Percentiles rank a stretch among this genome's conserved stretches.
phyloP scores from a whole-genome alignment of 2,329 filamentous ascomycete species.

The Exophiala phaeomuriformis region DNA sequence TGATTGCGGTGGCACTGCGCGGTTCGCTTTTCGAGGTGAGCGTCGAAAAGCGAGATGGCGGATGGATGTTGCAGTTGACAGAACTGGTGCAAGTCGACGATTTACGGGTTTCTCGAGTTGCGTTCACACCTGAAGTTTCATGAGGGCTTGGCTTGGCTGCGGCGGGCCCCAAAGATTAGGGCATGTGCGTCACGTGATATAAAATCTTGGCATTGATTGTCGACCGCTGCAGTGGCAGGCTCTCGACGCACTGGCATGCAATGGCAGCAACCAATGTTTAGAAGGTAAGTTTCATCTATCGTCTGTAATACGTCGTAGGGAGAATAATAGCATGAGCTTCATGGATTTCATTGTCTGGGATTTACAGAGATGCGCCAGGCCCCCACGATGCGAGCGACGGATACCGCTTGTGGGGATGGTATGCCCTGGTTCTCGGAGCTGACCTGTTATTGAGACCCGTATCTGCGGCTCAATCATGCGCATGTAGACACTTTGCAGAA shows the following conservation, averaged over 20 bases:
- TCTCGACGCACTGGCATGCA: neutral
- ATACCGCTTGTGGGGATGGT: neutral
- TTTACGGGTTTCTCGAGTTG: neutral
- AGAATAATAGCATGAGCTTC: neutral
- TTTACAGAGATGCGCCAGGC: neutral
- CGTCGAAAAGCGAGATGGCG: conserved; percentile 41
- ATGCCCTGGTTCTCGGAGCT: neutral
- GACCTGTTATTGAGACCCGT: conserved; percentile 8
- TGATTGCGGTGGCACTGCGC: conserved; percentile 53
- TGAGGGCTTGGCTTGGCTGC: neutral
- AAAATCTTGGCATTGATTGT: conserved; percentile 15
- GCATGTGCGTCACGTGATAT: conserved; percentile 13
- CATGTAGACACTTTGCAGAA: neutral
- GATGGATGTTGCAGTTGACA: conserved; percentile 29
- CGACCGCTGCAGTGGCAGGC: too few species aligned
- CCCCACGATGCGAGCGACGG: too few species aligned
- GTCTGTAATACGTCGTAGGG: too few species aligned
- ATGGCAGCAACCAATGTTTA: too few species aligned
- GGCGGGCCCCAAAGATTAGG: conserved; percentile 5
- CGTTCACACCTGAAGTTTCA: conserved; percentile 2
- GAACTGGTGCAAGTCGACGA: conserved; percentile 3
- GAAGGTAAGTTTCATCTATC: too few species aligned
- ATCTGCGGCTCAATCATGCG: neutral
- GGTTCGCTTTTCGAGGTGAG: conserved; percentile 39
- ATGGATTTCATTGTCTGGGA: neutral